Percentiles rank a stretch among this genome's conserved stretches.
phyloP scores from a whole-genome alignment of 108 stramenopile genomes.

The Ochromonas danica region DNA sequence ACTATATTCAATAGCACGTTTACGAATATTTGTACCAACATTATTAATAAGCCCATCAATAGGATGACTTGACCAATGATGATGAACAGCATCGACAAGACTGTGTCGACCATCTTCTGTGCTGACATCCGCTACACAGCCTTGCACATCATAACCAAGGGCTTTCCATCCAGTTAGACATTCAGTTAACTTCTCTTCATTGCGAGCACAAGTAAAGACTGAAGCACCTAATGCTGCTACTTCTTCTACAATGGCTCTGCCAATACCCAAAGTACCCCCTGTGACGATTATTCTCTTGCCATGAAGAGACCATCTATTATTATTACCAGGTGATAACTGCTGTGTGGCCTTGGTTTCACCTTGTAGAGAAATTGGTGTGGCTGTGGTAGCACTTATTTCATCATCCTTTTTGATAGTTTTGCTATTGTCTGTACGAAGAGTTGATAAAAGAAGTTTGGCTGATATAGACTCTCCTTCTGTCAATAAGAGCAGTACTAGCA shows the following conservation, averaged over 20 bases:
- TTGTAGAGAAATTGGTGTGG: too few species aligned
- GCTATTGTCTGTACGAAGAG: too few species aligned
- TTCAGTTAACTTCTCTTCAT: neutral
- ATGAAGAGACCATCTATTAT: slow-evolving; percentile 45
- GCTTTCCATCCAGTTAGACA: slow-evolving; percentile 41
- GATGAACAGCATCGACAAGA: too few species aligned
- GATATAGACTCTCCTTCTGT: too few species aligned
- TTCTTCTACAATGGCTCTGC: slow-evolving; percentile 55
- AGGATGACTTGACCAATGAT: too few species aligned
- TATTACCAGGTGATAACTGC: too few species aligned
- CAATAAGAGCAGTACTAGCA: too few species aligned
- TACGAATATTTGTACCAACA: slow-evolving; percentile 89
- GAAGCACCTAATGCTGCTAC: slow-evolving; percentile 45
- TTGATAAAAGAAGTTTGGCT: too few species aligned
- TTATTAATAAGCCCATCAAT: slow-evolving; percentile 92
- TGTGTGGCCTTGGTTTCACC: too few species aligned
- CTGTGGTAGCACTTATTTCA: too few species aligned
- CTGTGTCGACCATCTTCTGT: slow-evolving; percentile 60
- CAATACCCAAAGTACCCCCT: slow-evolving; percentile 56
- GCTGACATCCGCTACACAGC: slow-evolving; percentile 61
- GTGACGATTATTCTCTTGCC: slow-evolving; percentile 49
- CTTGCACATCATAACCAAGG: slow-evolving; percentile 42
- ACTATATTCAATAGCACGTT: slow-evolving; percentile 76
- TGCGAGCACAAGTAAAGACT: slow-evolving; percentile 43
- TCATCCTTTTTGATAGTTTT: too few species aligned